Conservation (phyloP, 164 flowering plant genomes). For the Vitis amurensis region DNA sequence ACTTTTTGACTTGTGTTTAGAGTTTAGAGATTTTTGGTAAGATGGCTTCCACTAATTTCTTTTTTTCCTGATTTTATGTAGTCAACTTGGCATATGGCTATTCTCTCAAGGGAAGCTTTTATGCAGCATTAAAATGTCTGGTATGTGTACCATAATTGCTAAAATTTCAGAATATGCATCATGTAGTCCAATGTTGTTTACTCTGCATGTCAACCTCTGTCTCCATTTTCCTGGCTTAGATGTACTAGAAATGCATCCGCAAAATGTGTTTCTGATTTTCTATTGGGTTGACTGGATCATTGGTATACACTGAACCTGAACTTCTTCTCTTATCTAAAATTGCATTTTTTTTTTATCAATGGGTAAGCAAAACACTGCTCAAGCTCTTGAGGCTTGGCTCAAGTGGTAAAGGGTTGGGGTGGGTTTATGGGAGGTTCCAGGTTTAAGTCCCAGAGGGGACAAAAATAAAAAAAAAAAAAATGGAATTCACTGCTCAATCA, state of each 20-base stretch:
- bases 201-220: too few relatives aligned
- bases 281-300: background rate
- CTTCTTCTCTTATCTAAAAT: background rate
- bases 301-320: background rate
- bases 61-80: slow-evolving; percentile 32
- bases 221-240: too few relatives aligned
- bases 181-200: too few relatives aligned
- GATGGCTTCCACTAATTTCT: slow-evolving; percentile 11
- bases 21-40: background rate
- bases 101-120: slow-evolving; percentile 62
- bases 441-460: too few relatives aligned
- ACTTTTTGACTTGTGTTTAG: background rate
- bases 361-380: too few relatives aligned
- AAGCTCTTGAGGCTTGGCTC: too few relatives aligned
- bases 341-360: too few relatives aligned
- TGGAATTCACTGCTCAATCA: too few relatives aligned
- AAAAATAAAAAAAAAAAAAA: too few relatives aligned
- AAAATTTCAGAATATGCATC: background rate
- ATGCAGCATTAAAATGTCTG: slow-evolving; percentile 65
- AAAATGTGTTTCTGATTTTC: background rate
- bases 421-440: too few relatives aligned
- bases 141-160: slow-evolving; percentile 36
- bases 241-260: background rate
- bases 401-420: too few relatives aligned
- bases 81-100: slow-evolving; percentile 87